phyloP scores from a whole-genome alignment of 257 asterid species.

The Rhazya stricta region DNA sequence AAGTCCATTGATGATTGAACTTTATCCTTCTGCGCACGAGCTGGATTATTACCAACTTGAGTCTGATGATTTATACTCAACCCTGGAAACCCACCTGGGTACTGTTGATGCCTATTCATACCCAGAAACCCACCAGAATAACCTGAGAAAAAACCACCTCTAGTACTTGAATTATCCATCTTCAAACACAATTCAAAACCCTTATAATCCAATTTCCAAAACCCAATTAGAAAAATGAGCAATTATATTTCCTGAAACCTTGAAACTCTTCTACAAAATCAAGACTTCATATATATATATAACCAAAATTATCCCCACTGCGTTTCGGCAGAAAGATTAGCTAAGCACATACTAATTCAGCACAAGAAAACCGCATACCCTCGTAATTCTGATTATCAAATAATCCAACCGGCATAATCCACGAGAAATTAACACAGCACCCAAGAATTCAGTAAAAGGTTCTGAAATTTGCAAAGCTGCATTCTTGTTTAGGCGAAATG shows the following conservation, averaged over 20 bases:
- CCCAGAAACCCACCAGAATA: conserved; percentile 31
- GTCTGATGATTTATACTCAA: conserved; percentile 21
- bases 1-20: conserved; percentile 14
- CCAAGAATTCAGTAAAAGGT: background rate
- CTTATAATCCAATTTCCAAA: background rate
- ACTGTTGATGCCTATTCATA: conserved; percentile 31
- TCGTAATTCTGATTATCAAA: background rate
- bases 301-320: background rate
- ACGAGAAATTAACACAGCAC: background rate
- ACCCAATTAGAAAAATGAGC: background rate
- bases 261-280: background rate
- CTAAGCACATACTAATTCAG: background rate
- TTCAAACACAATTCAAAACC: conserved; percentile 6
- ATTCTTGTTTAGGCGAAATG: background rate
- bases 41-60: conserved; percentile 16
- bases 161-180: conserved; percentile 26
- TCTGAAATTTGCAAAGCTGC: background rate
- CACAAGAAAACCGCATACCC: background rate
- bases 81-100: conserved; percentile 20
- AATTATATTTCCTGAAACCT: background rate
- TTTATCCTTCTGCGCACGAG: conserved; percentile 6
- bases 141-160: conserved; percentile 29
- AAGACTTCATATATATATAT: background rate
- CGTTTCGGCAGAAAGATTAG: background rate
- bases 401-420: background rate